Evolutionary conservation across 1,284 basidiomycete species (phyloP), one percentile per base, ranked within the genome.

Genomic region (Coniophora puteana): DNA sequence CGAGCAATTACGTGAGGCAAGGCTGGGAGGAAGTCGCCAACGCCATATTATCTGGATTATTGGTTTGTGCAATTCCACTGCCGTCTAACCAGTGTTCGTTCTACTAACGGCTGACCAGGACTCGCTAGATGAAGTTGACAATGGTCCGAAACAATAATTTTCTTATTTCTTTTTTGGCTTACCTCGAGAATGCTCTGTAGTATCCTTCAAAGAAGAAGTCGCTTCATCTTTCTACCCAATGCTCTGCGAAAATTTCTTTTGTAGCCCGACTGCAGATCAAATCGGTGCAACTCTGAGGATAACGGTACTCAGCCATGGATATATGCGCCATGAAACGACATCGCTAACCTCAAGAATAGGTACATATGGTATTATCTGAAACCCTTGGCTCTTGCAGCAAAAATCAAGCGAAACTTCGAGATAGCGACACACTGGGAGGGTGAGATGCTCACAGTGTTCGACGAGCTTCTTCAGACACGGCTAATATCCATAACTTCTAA

Each of bases 1-100:
- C n/a, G n/a, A n/a, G 13, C 63, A 59, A 40, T 45, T 65, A 32
- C 41, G 45, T 10, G 43, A 53, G 16, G 38, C 49, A 12, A 3
- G 44, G 47, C 8, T 74, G 71, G 71, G 68, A 72, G 51, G 44
- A 40, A 18, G 51, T 64, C 13, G 61, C 62, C 17, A 48, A 57
- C 22, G 57, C 63, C 14, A 47, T 74, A 13, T 43, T 75, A 24
- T 71, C 71, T 2, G 71, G 71, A 3, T 45, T 75, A 31, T 52
- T 73, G 40, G 70, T 74, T 45, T 47, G 61, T n/a, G n/a, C n/a
- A 43, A 38, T 26, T 33, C 11, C n/a, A 7, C 33, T 33, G 5
- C 21, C 8, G 30, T 32, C 21, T 31, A 39, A 20, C 26, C 12
- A 40, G 33, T 25, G 14, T 13, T 41, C 46, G 40, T 46, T 25